These are phyloP conservation scores for Symmetrospora coprosmae DNA, from an alignment of 768 basidiomycete species.

Conservation along the genomic window DNA sequence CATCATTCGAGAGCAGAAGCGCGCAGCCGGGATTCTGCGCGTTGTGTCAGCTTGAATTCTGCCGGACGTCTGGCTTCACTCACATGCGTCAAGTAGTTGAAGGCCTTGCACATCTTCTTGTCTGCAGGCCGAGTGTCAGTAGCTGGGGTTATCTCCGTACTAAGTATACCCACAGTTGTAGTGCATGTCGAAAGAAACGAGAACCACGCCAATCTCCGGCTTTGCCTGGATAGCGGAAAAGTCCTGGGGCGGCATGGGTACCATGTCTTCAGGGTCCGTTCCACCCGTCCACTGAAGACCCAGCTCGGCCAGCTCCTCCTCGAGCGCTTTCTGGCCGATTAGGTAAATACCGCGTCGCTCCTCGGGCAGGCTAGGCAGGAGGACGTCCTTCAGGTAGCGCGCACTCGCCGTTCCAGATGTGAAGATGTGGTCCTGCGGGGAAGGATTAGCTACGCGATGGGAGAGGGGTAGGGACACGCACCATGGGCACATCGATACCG, in stretches of 20 bases:
- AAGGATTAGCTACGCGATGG: not conserved
- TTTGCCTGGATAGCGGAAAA: conserved; percentile 16
- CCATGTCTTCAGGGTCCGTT: conserved; percentile 17
- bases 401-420: conserved; percentile 10
- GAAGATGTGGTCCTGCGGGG: conserved; percentile 6
- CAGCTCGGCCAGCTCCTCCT: conserved; percentile 17
- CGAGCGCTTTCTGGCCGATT: conserved; percentile 23
- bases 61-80: no score
- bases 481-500: conserved; percentile 5
- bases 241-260: conserved; percentile 18
- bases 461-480: not conserved
- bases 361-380: conserved; percentile 20
- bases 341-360: conserved; percentile 13
- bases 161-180: not conserved
- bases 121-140: not conserved
- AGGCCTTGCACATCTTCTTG: conserved; percentile 21
- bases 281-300: conserved; percentile 17
- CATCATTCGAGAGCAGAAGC: conserved; percentile 16
- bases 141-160: not conserved
- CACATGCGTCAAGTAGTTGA: conserved; percentile 3
- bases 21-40: conserved; percentile 5
- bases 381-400: conserved; percentile 7
- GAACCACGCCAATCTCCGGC: conserved; percentile 22
- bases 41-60: no score
- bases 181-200: conserved; percentile 22